Evolutionary conservation across 352 stramenopile genomes (phyloP), one percentile per base, ranked within the genome.

Genomic region (Pythium oligandrum): DNA sequence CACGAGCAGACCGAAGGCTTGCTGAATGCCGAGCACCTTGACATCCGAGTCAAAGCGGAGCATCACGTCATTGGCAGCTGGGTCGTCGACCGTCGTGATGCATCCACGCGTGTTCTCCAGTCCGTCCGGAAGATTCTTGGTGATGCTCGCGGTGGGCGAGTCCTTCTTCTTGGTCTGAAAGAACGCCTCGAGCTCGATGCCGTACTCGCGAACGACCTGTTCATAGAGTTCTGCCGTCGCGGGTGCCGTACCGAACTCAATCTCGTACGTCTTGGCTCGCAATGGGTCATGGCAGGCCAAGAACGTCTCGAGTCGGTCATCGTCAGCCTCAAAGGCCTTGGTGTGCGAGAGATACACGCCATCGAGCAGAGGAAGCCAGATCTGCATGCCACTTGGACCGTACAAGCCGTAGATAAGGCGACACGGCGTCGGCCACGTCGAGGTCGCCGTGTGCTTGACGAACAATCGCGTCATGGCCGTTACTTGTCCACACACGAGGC

Each of bases 1-100:
- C 9, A 94, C 76, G 5, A 94, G 67, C 8, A 94, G 57, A 1
- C 83, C 83, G 57, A 89, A 90, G 11, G 66, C 53, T 11, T 70
- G 66, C n/a, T 91, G 64, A 40, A 84, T 66, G 26, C 79, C 81
- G 4, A 91, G 38, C 4, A 93, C 72, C 56, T 77, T 78, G 12
- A 90, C 81, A 51, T 93, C 83, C 5, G 70, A 68, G 51, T 93
- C 83, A 43, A 94, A 94, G 36, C 74, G 70, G 36, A 91, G 61
- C 74, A 94, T 88, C 3, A 67, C 40, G 37, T 93, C 83, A 9
- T 70, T 72, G 0, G 76, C 70, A 5, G 71, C 67, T 2, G 71
- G 55, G 48, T 89, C 75, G 44, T 91, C 78, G 5, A 89, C 69
- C 3, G 77, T 75, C 33, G 66, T 68, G 37, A 87, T 66, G 49